Percentiles rank a stretch among this genome's conserved stretches.
Evolutionary conservation across 352 stramenopile genomes (phyloP).

Genomic region (Globisporangium megalacanthum): DNA sequence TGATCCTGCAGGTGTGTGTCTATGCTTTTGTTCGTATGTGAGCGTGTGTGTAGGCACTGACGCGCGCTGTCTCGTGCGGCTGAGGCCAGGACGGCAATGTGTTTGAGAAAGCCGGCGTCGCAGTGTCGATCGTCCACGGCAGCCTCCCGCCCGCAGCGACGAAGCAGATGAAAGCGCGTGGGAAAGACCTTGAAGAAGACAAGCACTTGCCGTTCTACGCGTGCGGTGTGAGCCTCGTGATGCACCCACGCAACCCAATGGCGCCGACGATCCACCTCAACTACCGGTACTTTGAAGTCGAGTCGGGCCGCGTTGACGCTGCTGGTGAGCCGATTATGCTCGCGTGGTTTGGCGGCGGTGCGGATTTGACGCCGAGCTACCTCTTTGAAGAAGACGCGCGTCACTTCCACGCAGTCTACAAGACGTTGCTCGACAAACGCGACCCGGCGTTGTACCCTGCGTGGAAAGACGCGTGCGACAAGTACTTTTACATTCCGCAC

Average conservation of each 20-base stretch:
- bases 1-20: conserved; percentile 77
- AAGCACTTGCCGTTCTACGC: conserved; percentile 94
- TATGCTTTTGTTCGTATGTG: not conserved
- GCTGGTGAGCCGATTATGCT: conserved; percentile 76
- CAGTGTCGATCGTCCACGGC: conserved; percentile 97
- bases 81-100: conserved; percentile 87
- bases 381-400: conserved; percentile 94
- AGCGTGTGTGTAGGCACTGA: conserved; percentile 6
- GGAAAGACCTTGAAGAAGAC: conserved; percentile 65
- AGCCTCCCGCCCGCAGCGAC: conserved; percentile 86
- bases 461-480: conserved; percentile 97
- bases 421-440: conserved; percentile 89
- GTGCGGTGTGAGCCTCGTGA: conserved; percentile 94
- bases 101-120: conserved; percentile 98
- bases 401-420: conserved; percentile 98
- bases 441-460: conserved; percentile 90
- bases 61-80: not conserved
- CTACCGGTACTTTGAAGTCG: conserved; percentile 98
- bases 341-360: conserved; percentile 95
- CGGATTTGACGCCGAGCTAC: conserved; percentile 97
- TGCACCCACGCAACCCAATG: conserved; percentile 94
- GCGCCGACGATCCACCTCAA: conserved; percentile 98
- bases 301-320: conserved; percentile 67
- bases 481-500: conserved; percentile 98
- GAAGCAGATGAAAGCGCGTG: conserved; percentile 76